Conservation (phyloP, 176 grass and related monocot genomes). For the Zea luxurians region DNA sequence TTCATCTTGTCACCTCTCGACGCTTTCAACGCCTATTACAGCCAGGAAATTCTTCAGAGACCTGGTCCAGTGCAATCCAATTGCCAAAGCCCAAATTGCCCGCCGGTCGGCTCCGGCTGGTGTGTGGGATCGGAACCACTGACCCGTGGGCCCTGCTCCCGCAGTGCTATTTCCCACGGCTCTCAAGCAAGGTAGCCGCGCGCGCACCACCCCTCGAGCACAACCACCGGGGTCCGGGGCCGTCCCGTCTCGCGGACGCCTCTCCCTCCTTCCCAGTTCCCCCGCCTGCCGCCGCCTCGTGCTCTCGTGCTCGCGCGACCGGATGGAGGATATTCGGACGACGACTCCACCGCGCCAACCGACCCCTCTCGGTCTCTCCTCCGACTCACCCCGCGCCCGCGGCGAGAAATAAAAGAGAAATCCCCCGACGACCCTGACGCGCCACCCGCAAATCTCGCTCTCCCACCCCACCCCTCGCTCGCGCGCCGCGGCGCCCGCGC, state of each 20-base stretch:
- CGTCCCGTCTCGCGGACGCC: constrained; percentile 13
- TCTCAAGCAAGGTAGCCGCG: neutral
- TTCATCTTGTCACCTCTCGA: constrained; percentile 30
- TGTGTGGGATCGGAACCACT: neutral
- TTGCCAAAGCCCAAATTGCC: too few species aligned
- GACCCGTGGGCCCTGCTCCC: neutral
- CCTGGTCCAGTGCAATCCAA: neutral
- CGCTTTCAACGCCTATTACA: constrained; percentile 5
- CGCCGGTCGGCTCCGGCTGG: too few species aligned
- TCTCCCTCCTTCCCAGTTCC: neutral
- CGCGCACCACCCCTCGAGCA: neutral
- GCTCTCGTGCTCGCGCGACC: constrained; percentile 1
- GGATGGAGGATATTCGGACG: neutral
- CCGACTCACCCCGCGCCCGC: constrained; percentile 33
- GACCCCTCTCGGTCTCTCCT: neutral
- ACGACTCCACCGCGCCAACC: constrained; percentile 39
- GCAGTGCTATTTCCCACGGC: neutral
- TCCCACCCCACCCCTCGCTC: neutral
- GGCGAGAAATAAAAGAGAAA: constrained; percentile 21
- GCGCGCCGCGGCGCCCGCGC: neutral
- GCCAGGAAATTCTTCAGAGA: neutral
- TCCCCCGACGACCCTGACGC: constrained; percentile 35
- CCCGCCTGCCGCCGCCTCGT: neutral
- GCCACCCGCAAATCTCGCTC: constrained; percentile 32
- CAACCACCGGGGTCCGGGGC: neutral